Base-by-base conservation (phyloP, 2,329 filamentous ascomycete genomes). In the Exophiala phaeomuriformis region DNA sequence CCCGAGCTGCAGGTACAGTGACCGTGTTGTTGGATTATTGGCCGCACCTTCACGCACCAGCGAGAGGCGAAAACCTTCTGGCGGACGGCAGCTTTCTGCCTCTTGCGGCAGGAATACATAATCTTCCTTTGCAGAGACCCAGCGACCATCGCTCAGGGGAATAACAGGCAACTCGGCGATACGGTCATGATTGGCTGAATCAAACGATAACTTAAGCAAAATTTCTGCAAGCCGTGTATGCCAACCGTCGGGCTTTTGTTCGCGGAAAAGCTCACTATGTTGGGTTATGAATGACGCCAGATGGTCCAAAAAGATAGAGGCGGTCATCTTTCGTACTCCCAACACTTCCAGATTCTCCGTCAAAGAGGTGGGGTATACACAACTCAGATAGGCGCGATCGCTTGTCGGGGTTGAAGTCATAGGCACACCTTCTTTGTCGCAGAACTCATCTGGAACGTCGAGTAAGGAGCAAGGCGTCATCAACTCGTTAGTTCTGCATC, bases 221-320 rank as follows among this genome's bases (percentile, higher is more conserved):
- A 51, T n/a, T 31, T 51, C 48, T 12, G 48, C 48, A 37, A 51
- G 48, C 30, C 40, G 29, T 4, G 48, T 51, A 31, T 51, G 48
- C 48, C 48, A 51, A 5, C 35, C 36, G 4, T 8, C 48, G 1
- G 39, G 31, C 27, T 51, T 37, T 31, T 6, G 40, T 8, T 36
- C 37, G n/a, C 37, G 48, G 31, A 51, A 43, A 12, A 44, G 10
- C 2, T 9, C 4, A 2, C 29, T 35, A 8, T 44, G 33, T 31
- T 44, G 39, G 8, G 19, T 28, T 9, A 51, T 36, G 12, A 35
- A 51, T 6, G 28, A 27, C 19, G 31, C 30, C 12, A 51, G 12
- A 36, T 51, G 48, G 3, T 51, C 40, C 40, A 51, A 44, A 28
- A 51, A 51, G 40, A 44, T 51, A 31, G 39, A 8, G 12, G 30